phyloP scores from a whole-genome alignment of 331 rosid genomes.

The Rosa hybrid region DNA sequence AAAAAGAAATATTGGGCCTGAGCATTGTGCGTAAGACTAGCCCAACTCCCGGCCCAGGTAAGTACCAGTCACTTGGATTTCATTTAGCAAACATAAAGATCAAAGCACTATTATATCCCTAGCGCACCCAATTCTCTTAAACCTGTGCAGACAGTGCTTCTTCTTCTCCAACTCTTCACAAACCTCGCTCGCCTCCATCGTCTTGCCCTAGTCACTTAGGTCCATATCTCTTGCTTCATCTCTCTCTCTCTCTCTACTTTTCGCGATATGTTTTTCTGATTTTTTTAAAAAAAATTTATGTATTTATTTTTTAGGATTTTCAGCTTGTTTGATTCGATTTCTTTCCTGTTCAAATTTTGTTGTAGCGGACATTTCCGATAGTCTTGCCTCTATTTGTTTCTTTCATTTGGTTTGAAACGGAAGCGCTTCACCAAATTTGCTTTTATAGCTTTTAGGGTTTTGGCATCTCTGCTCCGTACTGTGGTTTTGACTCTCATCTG shows the following conservation, averaged over 20 bases:
- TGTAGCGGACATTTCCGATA: background rate
- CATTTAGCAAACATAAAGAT: background rate
- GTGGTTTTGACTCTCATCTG: background rate
- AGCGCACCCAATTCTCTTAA: constrained; percentile 1
- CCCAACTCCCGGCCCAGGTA: background rate
- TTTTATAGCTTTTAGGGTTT: constrained; percentile 18
- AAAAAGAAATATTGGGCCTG: background rate
- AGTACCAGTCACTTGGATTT: constrained; percentile 19
- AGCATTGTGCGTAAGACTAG: background rate
- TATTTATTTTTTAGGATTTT: background rate
- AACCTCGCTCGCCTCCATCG: constrained; percentile 12
- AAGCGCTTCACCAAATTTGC: background rate
- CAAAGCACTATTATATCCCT: background rate
- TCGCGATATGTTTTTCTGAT: background rate
- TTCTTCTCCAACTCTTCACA: background rate
- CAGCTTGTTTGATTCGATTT: background rate
- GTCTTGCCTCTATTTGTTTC: background rate
- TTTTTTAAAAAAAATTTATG: background rate
- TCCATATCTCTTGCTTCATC: background rate
- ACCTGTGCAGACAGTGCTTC: background rate
- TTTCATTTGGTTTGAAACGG: background rate
- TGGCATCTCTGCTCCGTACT: background rate
- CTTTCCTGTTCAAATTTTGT: background rate
- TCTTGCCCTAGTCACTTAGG: constrained; percentile 4
- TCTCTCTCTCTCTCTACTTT: background rate